Percentiles rank a stretch among this genome's conserved stretches.
These are phyloP conservation scores for Rhizophora mangle DNA, from an alignment of 345 rosid genomes.

Conservation along the genomic window DNA sequence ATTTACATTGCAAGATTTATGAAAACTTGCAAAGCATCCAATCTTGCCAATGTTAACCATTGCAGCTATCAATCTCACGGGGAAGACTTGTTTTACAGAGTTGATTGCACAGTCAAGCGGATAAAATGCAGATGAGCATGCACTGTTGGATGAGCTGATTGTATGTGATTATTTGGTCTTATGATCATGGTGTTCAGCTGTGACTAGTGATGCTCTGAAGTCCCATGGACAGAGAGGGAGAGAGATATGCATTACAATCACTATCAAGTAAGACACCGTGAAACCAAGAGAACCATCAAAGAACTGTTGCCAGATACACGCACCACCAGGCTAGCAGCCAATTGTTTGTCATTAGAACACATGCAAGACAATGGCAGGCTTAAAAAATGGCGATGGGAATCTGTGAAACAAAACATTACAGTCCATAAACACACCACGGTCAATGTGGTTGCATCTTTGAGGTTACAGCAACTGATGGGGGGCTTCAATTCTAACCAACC, in stretches of 20 bases:
- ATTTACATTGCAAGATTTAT: no score
- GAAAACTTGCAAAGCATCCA: no score
- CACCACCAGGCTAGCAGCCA: slow-evolving; percentile 10
- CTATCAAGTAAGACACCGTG: neutral
- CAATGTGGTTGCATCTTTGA: slow-evolving; percentile 8
- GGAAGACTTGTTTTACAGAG: no score
- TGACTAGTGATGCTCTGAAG: neutral
- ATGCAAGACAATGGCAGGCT: neutral
- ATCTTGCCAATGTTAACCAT: no score
- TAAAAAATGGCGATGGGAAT: slow-evolving; percentile 12
- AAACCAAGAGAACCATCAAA: neutral
- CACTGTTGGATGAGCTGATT: no score
- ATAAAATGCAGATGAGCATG: no score
- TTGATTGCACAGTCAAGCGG: no score
- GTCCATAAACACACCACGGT: slow-evolving; percentile 10
- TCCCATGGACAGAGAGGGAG: neutral
- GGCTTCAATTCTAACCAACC: slow-evolving; percentile 23
- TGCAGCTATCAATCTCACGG: no score
- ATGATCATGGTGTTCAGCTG: neutral
- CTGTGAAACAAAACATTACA: slow-evolving; percentile 16
- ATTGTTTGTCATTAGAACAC: neutral
- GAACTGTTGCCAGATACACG: slow-evolving; percentile 8
- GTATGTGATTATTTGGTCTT: no score
- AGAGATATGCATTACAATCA: neutral
- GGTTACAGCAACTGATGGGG: slow-evolving; percentile 5